Conservation (phyloP, 1,284 basidiomycete species). For the Irpex sp. region DNA sequence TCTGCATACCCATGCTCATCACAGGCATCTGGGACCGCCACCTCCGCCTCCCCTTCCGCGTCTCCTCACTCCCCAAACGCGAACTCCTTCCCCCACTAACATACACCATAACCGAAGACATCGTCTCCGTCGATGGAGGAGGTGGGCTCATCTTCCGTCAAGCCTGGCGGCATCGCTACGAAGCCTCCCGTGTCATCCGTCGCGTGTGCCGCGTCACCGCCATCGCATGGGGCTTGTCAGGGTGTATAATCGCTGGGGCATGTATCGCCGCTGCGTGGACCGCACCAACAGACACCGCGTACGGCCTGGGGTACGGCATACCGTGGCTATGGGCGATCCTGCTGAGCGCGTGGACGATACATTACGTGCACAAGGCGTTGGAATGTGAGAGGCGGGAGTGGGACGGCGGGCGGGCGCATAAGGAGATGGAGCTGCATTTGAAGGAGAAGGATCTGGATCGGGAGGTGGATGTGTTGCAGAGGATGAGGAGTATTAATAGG, state of each 20-base stretch:
- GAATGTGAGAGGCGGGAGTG: slow-evolving; percentile 21
- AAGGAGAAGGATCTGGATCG: slow-evolving; percentile 7
- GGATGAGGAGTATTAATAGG: background rate
- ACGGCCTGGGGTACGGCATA: slow-evolving; percentile 28
- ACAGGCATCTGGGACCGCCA: slow-evolving; percentile 26
- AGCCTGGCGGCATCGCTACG: slow-evolving; percentile 31
- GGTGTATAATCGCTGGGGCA: slow-evolving; percentile 20
- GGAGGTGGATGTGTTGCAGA: slow-evolving; percentile 1
- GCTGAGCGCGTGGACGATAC: slow-evolving; percentile 15
- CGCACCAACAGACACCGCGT: slow-evolving; percentile 25
- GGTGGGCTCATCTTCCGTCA: slow-evolving; percentile 30
- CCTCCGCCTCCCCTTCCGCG: slow-evolving; percentile 28
- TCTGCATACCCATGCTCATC: slow-evolving; percentile 27
- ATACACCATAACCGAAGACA: slow-evolving; percentile 30
- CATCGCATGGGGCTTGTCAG: slow-evolving; percentile 25
- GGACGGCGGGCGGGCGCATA: slow-evolving; percentile 12
- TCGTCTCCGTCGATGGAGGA: slow-evolving; percentile 31
- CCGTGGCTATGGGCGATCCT: slow-evolving; percentile 30
- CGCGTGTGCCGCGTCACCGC: slow-evolving; percentile 24
- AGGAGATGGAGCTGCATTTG: slow-evolving; percentile 11
- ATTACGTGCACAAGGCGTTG: slow-evolving; percentile 21
- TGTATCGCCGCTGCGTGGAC: slow-evolving; percentile 27
- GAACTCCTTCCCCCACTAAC: slow-evolving; percentile 27
- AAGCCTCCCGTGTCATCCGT: slow-evolving; percentile 26
- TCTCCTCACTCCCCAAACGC: slow-evolving; percentile 28